Percentiles rank a stretch among this genome's conserved stretches.
Conservation (phyloP, 75 land plant genomes). For the Adiantum capillusveneris region DNA sequence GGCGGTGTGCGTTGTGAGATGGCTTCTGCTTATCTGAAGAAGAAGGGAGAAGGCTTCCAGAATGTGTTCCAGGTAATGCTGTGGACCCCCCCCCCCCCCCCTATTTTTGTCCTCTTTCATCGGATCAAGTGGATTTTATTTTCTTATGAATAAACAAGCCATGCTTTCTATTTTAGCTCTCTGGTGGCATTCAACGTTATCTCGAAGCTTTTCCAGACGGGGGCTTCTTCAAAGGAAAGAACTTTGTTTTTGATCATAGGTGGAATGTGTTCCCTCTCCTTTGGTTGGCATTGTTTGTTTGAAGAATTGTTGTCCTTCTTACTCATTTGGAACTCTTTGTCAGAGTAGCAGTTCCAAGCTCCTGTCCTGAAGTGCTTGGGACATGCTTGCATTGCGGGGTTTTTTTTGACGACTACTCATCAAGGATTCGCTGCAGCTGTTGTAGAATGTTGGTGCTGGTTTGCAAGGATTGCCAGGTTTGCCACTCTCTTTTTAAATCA, state of each 20-base stretch:
- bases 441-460: slow-evolving; percentile 86
- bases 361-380: slow-evolving; percentile 40
- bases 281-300: too few species aligned
- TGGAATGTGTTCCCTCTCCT: slow-evolving; percentile 3
- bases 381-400: slow-evolving; percentile 57
- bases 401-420: slow-evolving; percentile 76
- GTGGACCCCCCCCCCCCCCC: too few species aligned
- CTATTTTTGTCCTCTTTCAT: too few species aligned
- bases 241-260: slow-evolving; percentile 98
- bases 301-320: not conserved
- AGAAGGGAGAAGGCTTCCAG: slow-evolving; percentile 81
- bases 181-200: slow-evolving; percentile 91
- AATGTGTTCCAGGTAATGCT: slow-evolving; percentile 84
- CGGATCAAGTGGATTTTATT: too few species aligned
- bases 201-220: slow-evolving; percentile 90
- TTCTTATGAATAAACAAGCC: too few species aligned
- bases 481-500: too few species aligned
- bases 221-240: slow-evolving; percentile 87
- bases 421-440: slow-evolving; percentile 64
- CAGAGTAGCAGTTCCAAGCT: slow-evolving; percentile 72
- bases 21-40: slow-evolving; percentile 86
- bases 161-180: slow-evolving; percentile 81
- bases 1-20: slow-evolving; percentile 97
- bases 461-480: slow-evolving; percentile 73
- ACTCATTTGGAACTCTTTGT: not conserved